Conservation (phyloP, 2,329 filamentous ascomycete genomes). For the Sclerotiophoma versabilis region DNA sequence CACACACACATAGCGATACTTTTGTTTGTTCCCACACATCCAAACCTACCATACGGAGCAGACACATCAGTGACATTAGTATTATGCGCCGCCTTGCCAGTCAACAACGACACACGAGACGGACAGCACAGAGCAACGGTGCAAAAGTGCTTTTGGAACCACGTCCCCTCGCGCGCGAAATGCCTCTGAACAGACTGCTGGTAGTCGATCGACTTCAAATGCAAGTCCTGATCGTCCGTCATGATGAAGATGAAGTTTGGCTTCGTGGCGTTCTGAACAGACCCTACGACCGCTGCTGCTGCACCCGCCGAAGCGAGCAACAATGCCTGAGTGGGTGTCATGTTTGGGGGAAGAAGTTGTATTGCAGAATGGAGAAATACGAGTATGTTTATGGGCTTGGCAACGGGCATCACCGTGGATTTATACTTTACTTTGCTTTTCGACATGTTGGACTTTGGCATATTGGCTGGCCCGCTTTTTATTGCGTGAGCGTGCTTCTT, state of each 20-base stretch:
- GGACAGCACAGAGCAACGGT: slow-evolving; percentile 74
- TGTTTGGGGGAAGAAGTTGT: not conserved
- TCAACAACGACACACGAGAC: slow-evolving; percentile 69
- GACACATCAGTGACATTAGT: slow-evolving; percentile 71
- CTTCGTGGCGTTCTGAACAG: slow-evolving; percentile 8
- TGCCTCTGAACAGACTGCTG: slow-evolving; percentile 66
- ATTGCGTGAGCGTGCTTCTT: slow-evolving; percentile 5
- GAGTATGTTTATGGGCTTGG: not conserved
- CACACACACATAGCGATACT: slow-evolving; percentile 5
- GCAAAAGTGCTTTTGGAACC: slow-evolving; percentile 69
- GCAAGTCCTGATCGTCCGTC: slow-evolving; percentile 72
- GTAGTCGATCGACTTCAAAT: slow-evolving; percentile 67
- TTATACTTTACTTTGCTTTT: not conserved
- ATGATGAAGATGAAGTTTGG: slow-evolving; percentile 71
- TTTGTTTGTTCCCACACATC: not conserved
- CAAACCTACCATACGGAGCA: slow-evolving; percentile 59
- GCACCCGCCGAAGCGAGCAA: slow-evolving; percentile 12
- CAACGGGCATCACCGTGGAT: not conserved
- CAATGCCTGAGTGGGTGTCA: slow-evolving; percentile 18
- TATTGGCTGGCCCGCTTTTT: slow-evolving; percentile 17
- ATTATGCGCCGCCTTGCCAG: slow-evolving; percentile 72
- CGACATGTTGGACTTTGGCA: too few species aligned
- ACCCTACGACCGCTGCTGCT: not conserved
- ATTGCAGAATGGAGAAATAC: not conserved
- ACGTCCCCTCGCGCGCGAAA: slow-evolving; percentile 64